Base-by-base conservation (phyloP, 1,284 basidiomycete genomes). In the Ceratobasidium sp. region DNA sequence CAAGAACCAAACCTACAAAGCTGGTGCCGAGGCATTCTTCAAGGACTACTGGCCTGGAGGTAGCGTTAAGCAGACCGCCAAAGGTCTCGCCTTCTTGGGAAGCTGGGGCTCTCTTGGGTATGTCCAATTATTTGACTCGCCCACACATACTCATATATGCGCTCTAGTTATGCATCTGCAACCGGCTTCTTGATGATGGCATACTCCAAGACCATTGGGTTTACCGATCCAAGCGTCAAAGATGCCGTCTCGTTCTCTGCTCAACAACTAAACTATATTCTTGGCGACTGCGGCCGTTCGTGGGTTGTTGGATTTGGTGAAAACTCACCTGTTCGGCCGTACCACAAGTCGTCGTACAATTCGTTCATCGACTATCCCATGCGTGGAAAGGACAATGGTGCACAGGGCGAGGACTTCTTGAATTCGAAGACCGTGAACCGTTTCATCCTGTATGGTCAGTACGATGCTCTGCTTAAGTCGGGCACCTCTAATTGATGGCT, bases 221-320 rank as follows among this genome's bases (percentile, higher is more conserved):
- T 42, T 43, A 50, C 40, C 20, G 25, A 56, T 8, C 17, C 60
- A 32, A 64, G 55, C 42, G 29, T 42, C 8, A 71, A 49, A 27
- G 40, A 69, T n/a, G 25, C 67, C 0, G 35, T 71, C 31, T 69
- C 70, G 10, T 69, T 64, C 35, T 50, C 70, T 13, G 50, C 67
- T 8, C 70, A 71, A 35, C 70, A 71, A 45, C 54, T 71, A 56
- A 71, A 71, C 68, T 71, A 71, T 49, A 65, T 57, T 31, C 70
- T 71, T 10, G 70, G 70, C 29, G 70, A 71, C 31, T 64, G 57
- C 25, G 70, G 70, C 17, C 70, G 70, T 10, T 71, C 70, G 6
- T 71, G 70, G 70, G 70, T 71, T n/a, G 70, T 71, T 27, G 70
- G 70, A n/a, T 71, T 71, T 35, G 70, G 70, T 25, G 60, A 71